phyloP scores from a whole-genome alignment of 176 grass and related monocot genomes.

The Oryza meyeriana region DNA sequence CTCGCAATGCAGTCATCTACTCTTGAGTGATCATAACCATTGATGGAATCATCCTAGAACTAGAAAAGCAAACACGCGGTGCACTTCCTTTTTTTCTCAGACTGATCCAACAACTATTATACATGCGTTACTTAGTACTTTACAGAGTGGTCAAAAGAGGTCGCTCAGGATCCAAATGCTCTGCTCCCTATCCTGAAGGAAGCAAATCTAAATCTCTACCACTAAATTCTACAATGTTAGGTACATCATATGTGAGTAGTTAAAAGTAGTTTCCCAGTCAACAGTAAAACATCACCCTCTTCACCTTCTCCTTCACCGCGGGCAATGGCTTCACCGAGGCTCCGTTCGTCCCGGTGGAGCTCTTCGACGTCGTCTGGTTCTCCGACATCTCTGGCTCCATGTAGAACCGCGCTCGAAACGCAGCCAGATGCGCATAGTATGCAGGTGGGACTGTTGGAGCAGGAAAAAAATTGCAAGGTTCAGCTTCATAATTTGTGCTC shows the following conservation, averaged over 20 bases:
- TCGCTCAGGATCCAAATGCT: constrained; percentile 39
- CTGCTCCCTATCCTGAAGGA: constrained; percentile 38
- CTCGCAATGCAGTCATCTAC: not conserved
- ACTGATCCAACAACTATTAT: constrained; percentile 40
- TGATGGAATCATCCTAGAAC: not conserved
- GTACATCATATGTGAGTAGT: constrained; percentile 45
- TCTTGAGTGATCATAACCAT: not conserved
- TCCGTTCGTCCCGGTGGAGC: constrained; percentile 47
- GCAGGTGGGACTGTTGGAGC: constrained; percentile 79
- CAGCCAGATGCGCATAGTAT: constrained; percentile 94
- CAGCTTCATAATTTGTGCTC: not conserved
- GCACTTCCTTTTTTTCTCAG: constrained; percentile 11
- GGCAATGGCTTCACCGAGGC: constrained; percentile 78
- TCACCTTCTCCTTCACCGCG: constrained; percentile 96
- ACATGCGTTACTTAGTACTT: constrained; percentile 44
- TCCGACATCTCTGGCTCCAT: constrained; percentile 82
- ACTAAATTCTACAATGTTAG: constrained; percentile 66
- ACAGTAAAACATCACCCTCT: constrained; percentile 99
- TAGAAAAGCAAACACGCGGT: not conserved
- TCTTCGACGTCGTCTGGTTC: constrained; percentile 48
- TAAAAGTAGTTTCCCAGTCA: constrained; percentile 42
- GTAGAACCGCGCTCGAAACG: constrained; percentile 94
- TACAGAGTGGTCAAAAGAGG: constrained; percentile 44
- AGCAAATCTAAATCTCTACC: constrained; percentile 45
- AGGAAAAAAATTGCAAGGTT: not conserved